These are phyloP conservation scores for Starmerella sp. DNA, from an alignment of 805 yeast species.

Conservation along the genomic window DNA sequence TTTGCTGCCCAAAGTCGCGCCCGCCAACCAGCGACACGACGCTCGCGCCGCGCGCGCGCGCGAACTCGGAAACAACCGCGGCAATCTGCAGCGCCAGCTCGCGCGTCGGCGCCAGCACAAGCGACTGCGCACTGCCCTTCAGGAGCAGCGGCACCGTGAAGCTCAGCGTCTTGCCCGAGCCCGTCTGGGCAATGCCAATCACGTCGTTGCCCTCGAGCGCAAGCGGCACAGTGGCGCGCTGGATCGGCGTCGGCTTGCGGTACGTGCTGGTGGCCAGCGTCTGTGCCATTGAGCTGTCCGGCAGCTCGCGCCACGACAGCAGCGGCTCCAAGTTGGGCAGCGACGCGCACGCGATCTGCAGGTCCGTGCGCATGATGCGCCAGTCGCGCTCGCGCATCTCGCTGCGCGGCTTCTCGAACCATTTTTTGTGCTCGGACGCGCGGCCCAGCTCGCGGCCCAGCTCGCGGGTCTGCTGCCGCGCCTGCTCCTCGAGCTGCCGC, in stretches of 20 bases:
- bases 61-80: conserved; percentile 46
- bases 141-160: conserved; percentile 60
- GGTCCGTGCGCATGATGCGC: conserved; percentile 77
- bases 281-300: conserved; percentile 32
- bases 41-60: conserved; percentile 27
- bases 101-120: conserved; percentile 83
- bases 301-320: conserved; percentile 45
- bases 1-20: conserved; percentile 66
- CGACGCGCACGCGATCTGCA: conserved; percentile 41
- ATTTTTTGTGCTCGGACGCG: conserved; percentile 25
- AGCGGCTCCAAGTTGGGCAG: conserved; percentile 47
- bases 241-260: conserved; percentile 76
- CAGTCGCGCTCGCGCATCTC: conserved; percentile 79
- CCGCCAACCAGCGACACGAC: conserved; percentile 78
- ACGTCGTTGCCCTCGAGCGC: conserved; percentile 51
- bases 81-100: conserved; percentile 86
- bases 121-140: conserved; percentile 40
- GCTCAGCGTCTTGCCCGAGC: conserved; percentile 88
- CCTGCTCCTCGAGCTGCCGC: conserved; percentile 1
- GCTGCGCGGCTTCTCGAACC: conserved; percentile 55
- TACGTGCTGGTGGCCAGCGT: conserved; percentile 36
- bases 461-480: no score
- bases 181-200: conserved; percentile 90
- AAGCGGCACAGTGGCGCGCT: conserved; percentile 74
- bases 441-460: no score